Conservation (phyloP, 805 yeast genomes). For the Ogataea ramenticola region DNA sequence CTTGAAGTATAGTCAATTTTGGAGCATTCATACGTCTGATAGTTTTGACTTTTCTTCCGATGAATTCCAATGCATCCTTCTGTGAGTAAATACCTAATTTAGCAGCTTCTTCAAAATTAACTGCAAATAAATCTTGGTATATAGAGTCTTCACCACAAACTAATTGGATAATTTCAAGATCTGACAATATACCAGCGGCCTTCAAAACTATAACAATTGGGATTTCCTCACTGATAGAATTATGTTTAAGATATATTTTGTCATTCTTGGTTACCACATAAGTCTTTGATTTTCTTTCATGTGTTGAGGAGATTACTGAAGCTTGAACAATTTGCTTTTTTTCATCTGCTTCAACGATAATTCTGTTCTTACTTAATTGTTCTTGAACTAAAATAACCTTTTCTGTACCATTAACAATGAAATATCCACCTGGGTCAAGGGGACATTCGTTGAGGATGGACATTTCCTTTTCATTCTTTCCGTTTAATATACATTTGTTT, state of each 20-base stretch:
- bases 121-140: conserved; percentile 88
- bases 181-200: conserved; percentile 92
- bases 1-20: conserved; percentile 73
- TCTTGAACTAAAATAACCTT: conserved; percentile 96
- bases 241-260: conserved; percentile 85
- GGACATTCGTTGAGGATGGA: conserved; percentile 91
- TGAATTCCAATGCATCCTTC: conserved; percentile 85
- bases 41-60: conserved; percentile 89
- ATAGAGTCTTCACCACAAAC: conserved; percentile 87
- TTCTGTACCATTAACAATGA: conserved; percentile 96
- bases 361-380: conserved; percentile 93
- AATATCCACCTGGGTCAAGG: conserved; percentile 97
- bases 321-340: conserved; percentile 94
- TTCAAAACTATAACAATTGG: conserved; percentile 90
- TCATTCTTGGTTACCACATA: conserved; percentile 90
- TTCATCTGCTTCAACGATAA: conserved; percentile 95
- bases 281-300: conserved; percentile 95
- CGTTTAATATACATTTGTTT: conserved; percentile 81
- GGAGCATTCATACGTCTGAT: conserved; percentile 82
- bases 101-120: conserved; percentile 91
- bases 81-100: conserved; percentile 81
- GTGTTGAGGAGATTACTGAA: conserved; percentile 95
- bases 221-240: conserved; percentile 89
- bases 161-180: conserved; percentile 85
- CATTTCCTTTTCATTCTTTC: conserved; percentile 75